phyloP scores from a whole-genome alignment of 140 eudicot species.

The Anethum foeniculum region DNA sequence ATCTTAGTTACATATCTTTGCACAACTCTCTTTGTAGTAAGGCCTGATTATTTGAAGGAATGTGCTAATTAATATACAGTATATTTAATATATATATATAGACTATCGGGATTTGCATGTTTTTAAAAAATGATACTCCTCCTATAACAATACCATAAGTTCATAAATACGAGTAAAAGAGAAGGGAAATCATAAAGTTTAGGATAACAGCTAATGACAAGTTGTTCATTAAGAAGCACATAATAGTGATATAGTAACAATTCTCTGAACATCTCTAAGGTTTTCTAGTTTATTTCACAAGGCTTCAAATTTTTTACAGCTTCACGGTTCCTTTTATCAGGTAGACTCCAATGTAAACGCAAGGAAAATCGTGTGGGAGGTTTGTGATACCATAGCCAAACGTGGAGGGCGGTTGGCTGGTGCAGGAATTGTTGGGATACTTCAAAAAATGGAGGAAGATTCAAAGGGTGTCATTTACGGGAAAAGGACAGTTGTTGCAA shows the following conservation, averaged over 20 bases:
- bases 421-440: conserved; percentile 81
- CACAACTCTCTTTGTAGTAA: neutral
- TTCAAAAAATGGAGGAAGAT: conserved; percentile 76
- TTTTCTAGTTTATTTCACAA: neutral
- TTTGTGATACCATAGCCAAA: conserved; percentile 61
- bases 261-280: neutral
- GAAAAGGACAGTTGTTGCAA: conserved; percentile 75
- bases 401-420: conserved; percentile 85
- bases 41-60: neutral
- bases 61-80: neutral
- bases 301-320: neutral
- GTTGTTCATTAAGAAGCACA: neutral
- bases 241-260: neutral
- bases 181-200: neutral
- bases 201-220: neutral
- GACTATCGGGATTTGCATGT: neutral
- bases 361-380: conserved; percentile 50
- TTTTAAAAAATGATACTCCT: neutral
- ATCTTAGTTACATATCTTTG: neutral
- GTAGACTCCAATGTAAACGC: conserved; percentile 39
- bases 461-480: conserved; percentile 47
- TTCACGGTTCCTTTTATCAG: conserved; percentile 18
- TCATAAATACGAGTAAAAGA: neutral
- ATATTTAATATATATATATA: neutral
- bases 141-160: neutral